Evolutionary conservation across 305 asterid species (phyloP).

Genomic region (Fraxinus platypoda): DNA sequence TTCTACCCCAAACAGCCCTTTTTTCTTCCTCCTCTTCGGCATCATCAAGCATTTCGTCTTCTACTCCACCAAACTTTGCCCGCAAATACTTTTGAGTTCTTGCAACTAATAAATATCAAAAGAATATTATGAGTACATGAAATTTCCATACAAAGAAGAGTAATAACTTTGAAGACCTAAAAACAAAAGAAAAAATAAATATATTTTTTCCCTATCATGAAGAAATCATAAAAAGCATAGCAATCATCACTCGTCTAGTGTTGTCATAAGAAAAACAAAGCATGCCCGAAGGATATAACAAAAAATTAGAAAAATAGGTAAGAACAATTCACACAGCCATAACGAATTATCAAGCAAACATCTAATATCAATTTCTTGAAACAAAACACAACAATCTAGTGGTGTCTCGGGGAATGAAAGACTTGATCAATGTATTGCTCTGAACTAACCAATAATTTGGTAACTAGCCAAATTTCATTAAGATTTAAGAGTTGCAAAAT

Average conservation of each 20-base stretch:
- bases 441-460: conserved; percentile 5
- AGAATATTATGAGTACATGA: conserved; percentile 4
- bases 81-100: conserved; percentile 64
- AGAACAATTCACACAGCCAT: not conserved
- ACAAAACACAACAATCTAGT: not conserved
- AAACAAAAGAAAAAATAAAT: conserved; percentile 13
- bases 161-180: not conserved
- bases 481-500: not conserved
- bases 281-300: not conserved
- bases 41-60: conserved; percentile 65
- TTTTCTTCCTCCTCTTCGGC: conserved; percentile 56
- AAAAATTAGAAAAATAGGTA: not conserved
- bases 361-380: not conserved
- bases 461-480: conserved; percentile 5
- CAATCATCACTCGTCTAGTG: not conserved
- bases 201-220: conserved; percentile 9
- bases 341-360: not conserved
- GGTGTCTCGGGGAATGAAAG: not conserved
- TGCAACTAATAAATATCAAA: conserved; percentile 43
- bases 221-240: conserved; percentile 13
- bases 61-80: conserved; percentile 64
- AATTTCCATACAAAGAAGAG: conserved; percentile 15
- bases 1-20: conserved; percentile 54
- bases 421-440: not conserved
- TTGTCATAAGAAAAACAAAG: conserved; percentile 12